Conservation (phyloP, 2,329 filamentous ascomycete species). For the Metarhizium humberi region DNA sequence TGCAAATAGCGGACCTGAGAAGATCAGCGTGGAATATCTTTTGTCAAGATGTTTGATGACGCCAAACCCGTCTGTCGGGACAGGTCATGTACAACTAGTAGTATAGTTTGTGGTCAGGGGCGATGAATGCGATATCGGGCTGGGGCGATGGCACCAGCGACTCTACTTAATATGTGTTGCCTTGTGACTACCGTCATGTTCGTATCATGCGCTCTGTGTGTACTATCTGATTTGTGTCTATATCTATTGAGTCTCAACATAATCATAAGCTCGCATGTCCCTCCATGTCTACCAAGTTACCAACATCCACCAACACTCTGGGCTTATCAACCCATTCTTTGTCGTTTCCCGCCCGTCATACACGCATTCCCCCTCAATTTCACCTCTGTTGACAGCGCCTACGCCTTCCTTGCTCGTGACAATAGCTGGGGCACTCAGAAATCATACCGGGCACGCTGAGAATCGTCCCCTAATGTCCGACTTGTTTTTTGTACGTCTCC, state of each 20-base stretch:
- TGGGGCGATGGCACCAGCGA: not conserved
- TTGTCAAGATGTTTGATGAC: not conserved
- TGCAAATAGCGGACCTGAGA: not conserved
- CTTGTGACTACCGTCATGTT: not conserved
- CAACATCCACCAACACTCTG: too few species aligned
- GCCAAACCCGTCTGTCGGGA: not conserved
- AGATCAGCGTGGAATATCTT: not conserved
- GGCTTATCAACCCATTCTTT: not conserved
- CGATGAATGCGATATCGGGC: not conserved
- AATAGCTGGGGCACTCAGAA: too few species aligned
- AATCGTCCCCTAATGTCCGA: too few species aligned
- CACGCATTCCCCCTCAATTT: not conserved
- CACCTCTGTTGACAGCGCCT: too few species aligned
- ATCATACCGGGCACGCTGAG: too few species aligned
- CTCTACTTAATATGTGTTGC: not conserved
- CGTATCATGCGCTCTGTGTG: too few species aligned
- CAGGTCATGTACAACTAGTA: constrained; percentile 6
- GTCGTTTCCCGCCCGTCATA: not conserved
- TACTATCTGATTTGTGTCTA: too few species aligned
- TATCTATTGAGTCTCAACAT: too few species aligned
- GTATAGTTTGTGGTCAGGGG: constrained; percentile 1
- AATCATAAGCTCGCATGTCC: too few species aligned
- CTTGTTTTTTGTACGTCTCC: too few species aligned
- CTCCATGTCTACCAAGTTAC: too few species aligned
- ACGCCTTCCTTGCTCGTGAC: too few species aligned